A percentile compares a stretch with the other conserved stretches of the same genome.
phyloP scores from a whole-genome alignment of 176 grass and related monocot genomes.

The Zizania latifolia region DNA sequence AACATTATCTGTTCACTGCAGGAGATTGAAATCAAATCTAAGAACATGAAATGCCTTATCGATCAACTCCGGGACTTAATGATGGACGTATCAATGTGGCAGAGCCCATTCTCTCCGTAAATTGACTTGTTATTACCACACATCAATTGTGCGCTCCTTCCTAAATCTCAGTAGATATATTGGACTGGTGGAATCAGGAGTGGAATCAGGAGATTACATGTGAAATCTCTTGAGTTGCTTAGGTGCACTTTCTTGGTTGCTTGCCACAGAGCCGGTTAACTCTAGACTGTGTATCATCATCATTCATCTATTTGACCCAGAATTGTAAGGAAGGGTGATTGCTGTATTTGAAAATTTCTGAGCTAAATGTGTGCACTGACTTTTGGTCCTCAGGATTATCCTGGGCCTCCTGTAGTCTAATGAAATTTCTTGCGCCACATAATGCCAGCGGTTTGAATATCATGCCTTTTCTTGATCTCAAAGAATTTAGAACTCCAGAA shows the following conservation, averaged over 20 bases:
- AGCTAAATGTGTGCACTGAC: neutral
- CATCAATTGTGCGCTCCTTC: neutral
- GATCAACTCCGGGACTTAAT: constrained; percentile 64
- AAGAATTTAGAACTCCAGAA: neutral
- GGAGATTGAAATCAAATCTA: constrained; percentile 77
- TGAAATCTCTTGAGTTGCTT: no score
- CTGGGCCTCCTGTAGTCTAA: neutral
- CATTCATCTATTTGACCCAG: neutral
- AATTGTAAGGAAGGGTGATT: neutral
- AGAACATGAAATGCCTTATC: constrained; percentile 56
- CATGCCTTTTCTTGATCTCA: neutral
- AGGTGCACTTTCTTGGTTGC: no score
- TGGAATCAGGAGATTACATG: no score
- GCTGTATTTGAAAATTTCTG: neutral
- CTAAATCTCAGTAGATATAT: neutral
- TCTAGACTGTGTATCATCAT: neutral
- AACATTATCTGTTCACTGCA: constrained; percentile 25
- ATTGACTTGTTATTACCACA: neutral
- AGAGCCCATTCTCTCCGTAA: constrained; percentile 54
- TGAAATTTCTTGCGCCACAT: neutral
- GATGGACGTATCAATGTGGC: constrained; percentile 63
- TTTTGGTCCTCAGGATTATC: neutral
- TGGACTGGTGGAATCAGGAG: neutral
- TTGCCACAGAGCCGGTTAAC: neutral
- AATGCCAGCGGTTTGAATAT: neutral